phyloP scores from a whole-genome alignment of 352 stramenopile genomes.

The Phytophthora pinifolia region DNA sequence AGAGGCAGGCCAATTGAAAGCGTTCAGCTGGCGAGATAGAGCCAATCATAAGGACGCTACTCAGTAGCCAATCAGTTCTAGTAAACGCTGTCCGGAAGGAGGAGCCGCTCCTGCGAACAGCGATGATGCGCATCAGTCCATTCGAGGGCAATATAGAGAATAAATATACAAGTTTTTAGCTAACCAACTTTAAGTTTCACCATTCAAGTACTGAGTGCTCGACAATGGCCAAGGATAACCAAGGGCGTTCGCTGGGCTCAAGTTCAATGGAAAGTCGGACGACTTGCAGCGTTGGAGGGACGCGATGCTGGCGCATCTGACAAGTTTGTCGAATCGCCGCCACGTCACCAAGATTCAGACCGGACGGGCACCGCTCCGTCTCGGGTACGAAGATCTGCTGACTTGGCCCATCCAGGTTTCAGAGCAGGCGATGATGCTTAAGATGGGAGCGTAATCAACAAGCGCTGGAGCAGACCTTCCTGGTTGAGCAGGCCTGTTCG shows the following conservation, averaged over 20 bases:
- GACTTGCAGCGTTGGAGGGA: slow-evolving; percentile 4
- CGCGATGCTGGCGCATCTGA: slow-evolving; percentile 3
- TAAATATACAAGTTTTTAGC: too few species aligned
- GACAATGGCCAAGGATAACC: neutral
- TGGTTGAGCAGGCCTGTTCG: slow-evolving; percentile 9
- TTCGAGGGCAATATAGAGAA: too few species aligned
- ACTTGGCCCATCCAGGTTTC: neutral
- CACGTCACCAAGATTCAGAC: slow-evolving; percentile 4
- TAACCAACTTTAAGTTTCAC: too few species aligned
- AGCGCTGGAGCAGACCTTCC: neutral
- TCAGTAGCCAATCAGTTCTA: too few species aligned
- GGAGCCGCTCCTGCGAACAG: too few species aligned
- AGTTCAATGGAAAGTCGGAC: slow-evolving; percentile 2
- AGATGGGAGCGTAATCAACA: neutral
- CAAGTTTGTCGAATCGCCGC: neutral
- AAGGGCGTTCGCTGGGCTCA: neutral
- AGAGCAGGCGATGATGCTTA: neutral
- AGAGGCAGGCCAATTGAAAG: too few species aligned
- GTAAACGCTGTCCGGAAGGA: too few species aligned
- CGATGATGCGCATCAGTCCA: too few species aligned
- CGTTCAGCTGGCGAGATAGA: too few species aligned
- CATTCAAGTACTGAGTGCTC: neutral
- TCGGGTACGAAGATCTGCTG: slow-evolving; percentile 5
- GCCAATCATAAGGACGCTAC: too few species aligned
- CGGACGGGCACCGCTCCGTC: neutral